These are phyloP conservation scores for Fusarium siculi DNA, from an alignment of 2,329 filamentous ascomycete species.

Conservation along the genomic window DNA sequence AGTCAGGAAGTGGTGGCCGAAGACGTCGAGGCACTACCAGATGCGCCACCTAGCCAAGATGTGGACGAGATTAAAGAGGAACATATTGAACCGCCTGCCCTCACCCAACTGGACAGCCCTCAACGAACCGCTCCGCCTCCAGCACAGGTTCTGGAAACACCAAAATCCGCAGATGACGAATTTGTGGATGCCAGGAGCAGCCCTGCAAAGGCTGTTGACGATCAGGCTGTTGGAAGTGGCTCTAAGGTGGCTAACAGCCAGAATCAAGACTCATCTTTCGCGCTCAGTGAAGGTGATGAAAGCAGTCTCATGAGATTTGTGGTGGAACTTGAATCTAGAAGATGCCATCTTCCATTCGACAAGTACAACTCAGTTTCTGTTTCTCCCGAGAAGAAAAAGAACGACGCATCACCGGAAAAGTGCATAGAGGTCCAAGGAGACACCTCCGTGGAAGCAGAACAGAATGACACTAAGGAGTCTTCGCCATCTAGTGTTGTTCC, in stretches of 20 bases:
- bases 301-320: slow-evolving; percentile 60
- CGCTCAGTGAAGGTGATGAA: slow-evolving; percentile 58
- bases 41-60: background rate
- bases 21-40: slow-evolving; percentile 1
- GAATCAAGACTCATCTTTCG: slow-evolving; percentile 51
- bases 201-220: slow-evolving; percentile 45
- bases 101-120: slow-evolving; percentile 20
- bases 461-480: slow-evolving; percentile 15
- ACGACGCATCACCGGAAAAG: background rate
- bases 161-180: slow-evolving; percentile 57
- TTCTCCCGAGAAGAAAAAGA: slow-evolving; percentile 28
- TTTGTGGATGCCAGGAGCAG: slow-evolving; percentile 63
- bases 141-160: slow-evolving; percentile 47
- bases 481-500: slow-evolving; percentile 32
- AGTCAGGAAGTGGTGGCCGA: slow-evolving; percentile 30
- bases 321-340: slow-evolving; percentile 60
- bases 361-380: slow-evolving; percentile 26
- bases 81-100: background rate
- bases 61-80: slow-evolving; percentile 10
- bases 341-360: slow-evolving; percentile 44
- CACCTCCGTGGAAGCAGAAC: slow-evolving; percentile 30
- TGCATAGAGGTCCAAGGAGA: slow-evolving; percentile 41
- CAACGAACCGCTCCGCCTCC: slow-evolving; percentile 32
- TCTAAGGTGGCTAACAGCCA: slow-evolving; percentile 12
- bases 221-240: slow-evolving; percentile 1